These are phyloP conservation scores for Ramaria sp. DNA, from an alignment of 768 basidiomycete genomes.

Conservation along the genomic window DNA sequence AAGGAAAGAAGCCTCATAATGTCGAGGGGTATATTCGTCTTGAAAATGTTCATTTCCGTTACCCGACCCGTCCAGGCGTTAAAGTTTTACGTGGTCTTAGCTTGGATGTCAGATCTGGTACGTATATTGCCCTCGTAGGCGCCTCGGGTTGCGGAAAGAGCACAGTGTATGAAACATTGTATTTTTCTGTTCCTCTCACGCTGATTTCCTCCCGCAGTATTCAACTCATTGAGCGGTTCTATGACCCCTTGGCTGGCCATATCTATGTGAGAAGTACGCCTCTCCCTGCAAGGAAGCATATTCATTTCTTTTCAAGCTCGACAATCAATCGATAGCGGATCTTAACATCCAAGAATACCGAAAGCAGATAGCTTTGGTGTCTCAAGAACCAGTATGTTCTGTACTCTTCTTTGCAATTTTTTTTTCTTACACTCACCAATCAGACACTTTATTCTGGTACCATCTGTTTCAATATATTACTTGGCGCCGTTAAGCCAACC, in stretches of 20 bases:
- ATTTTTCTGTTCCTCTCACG: constrained; percentile 6
- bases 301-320: constrained; percentile 35
- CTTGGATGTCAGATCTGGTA: constrained; percentile 63
- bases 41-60: constrained; percentile 79
- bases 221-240: constrained; percentile 80
- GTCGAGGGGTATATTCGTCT: constrained; percentile 59
- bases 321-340: constrained; percentile 62
- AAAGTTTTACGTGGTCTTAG: constrained; percentile 74
- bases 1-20: constrained; percentile 41
- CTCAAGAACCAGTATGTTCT: constrained; percentile 57
- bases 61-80: constrained; percentile 77
- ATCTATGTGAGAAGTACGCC: constrained; percentile 36
- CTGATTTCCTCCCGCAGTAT: constrained; percentile 33
- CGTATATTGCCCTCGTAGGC: constrained; percentile 77
- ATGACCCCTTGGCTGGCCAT: constrained; percentile 67
- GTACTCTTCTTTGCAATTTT: background rate
- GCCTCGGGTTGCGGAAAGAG: constrained; percentile 76
- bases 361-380: constrained; percentile 80
- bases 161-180: constrained; percentile 47
- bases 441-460: constrained; percentile 78
- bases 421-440: background rate
- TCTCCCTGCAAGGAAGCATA: constrained; percentile 1
- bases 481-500: constrained; percentile 69
- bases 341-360: constrained; percentile 83
- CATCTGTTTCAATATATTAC: constrained; percentile 81